Evolutionary conservation across 129 eudicot genomes (phyloP).

Genomic region (Erigeron canadensis): DNA sequence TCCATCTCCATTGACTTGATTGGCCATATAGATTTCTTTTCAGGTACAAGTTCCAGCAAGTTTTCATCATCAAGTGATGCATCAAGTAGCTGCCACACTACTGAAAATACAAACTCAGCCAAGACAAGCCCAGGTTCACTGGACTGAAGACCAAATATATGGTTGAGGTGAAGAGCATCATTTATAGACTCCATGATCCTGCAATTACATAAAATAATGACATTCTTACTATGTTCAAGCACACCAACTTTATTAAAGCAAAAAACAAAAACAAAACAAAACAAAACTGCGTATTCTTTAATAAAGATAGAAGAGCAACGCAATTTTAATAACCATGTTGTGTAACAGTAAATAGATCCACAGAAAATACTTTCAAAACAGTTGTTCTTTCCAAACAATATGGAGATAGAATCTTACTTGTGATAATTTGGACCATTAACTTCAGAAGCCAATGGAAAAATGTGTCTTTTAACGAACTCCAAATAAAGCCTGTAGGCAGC

Average conservation of each 20-base stretch:
- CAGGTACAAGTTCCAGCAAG: constrained; percentile 70
- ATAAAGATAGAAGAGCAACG: neutral
- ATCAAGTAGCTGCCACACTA: constrained; percentile 86
- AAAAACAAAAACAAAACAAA: too few relatives aligned
- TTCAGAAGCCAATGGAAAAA: constrained; percentile 60
- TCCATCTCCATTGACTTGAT: constrained; percentile 69
- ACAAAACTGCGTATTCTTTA: neutral
- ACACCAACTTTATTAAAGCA: neutral
- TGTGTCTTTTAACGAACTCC: constrained; percentile 83
- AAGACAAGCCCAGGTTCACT: constrained; percentile 73
- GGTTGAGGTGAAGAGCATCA: constrained; percentile 61
- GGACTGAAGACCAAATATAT: constrained; percentile 58
- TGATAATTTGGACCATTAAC: constrained; percentile 61
- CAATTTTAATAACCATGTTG: neutral
- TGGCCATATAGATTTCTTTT: constrained; percentile 72
- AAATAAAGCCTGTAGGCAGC: constrained; percentile 85
- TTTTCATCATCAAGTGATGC: constrained; percentile 94
- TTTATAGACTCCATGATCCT: constrained; percentile 83
- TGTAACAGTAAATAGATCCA: neutral
- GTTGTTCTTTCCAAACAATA: neutral
- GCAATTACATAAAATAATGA: constrained; percentile 40
- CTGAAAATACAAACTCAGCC: constrained; percentile 66
- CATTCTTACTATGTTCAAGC: constrained; percentile 4
- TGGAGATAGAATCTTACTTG: constrained; percentile 44
- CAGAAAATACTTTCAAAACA: neutral